A percentile compares a stretch with the other conserved stretches of the same genome.
phyloP scores from a whole-genome alignment of 2,329 filamentous ascomycete species.

The Fusarium stilboides region DNA sequence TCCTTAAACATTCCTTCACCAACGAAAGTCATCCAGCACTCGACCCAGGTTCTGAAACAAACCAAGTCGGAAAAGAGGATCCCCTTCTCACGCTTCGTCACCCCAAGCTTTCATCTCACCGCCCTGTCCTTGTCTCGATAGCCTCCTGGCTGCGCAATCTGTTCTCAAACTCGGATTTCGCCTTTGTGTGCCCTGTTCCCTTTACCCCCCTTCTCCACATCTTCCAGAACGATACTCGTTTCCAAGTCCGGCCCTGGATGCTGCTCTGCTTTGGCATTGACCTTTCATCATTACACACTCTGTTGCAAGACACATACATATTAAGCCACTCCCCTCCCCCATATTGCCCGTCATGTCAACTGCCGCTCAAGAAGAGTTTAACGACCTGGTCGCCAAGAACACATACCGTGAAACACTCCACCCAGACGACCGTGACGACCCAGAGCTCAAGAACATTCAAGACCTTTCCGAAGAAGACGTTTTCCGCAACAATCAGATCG shows the following conservation, averaged over 20 bases:
- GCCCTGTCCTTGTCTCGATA: conserved; percentile 39
- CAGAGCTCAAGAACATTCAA: conserved; percentile 63
- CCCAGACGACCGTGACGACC: conserved; percentile 71
- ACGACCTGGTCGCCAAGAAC: conserved; percentile 73
- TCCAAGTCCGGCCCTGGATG: conserved; percentile 34
- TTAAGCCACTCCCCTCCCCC: conserved; percentile 38
- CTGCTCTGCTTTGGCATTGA: conserved; percentile 42
- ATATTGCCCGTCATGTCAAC: conserved; percentile 66
- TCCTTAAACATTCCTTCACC: conserved; percentile 31
- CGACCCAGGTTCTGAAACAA: conserved; percentile 46
- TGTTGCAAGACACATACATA: conserved; percentile 47
- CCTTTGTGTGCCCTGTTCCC: conserved; percentile 45
- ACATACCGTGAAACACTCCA: conserved; percentile 63
- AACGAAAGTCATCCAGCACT: not conserved
- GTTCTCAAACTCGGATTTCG: conserved; percentile 45
- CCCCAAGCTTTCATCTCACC: conserved; percentile 47
- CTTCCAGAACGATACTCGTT: conserved; percentile 54
- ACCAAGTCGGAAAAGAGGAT: conserved; percentile 41
- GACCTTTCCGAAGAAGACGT: conserved; percentile 71
- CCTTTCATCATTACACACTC: conserved; percentile 37
- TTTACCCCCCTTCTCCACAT: conserved; percentile 50
- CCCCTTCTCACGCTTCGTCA: conserved; percentile 38
- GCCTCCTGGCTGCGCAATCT: conserved; percentile 26
- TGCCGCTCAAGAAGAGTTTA: conserved; percentile 77
- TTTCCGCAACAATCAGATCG: conserved; percentile 69